Conservation (phyloP, 805 yeast species). For the Torulaspora microellipsoides region DNA sequence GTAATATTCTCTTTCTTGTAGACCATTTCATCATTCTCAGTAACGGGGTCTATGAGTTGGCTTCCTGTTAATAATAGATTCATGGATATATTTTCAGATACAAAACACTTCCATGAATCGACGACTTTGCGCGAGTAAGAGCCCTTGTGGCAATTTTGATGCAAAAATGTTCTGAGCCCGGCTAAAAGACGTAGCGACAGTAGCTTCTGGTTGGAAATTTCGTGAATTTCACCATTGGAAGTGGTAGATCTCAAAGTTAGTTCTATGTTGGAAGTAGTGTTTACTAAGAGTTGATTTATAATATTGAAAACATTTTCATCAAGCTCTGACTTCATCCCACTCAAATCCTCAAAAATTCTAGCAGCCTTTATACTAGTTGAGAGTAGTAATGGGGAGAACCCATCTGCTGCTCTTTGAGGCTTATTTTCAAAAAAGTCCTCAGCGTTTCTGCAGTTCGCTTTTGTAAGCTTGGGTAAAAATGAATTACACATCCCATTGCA, state of each 20-base stretch:
- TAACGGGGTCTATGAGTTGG: background rate
- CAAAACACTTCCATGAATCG: conserved; percentile 7
- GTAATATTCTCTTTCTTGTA: background rate
- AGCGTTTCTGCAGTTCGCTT: conserved; percentile 6
- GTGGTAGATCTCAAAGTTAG: conserved; percentile 53
- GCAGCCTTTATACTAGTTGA: conserved; percentile 20
- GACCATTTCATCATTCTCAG: background rate
- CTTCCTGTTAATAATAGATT: conserved; percentile 13
- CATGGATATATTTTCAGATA: conserved; percentile 1
- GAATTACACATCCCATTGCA: conserved; percentile 84
- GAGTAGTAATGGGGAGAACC: conserved; percentile 1
- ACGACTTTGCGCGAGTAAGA: background rate
- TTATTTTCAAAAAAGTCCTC: conserved; percentile 9
- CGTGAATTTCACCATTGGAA: conserved; percentile 45
- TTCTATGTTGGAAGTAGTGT: conserved; percentile 61
- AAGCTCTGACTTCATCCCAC: background rate
- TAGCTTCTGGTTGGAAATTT: conserved; percentile 57
- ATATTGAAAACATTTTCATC: conserved; percentile 20
- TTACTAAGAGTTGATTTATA: conserved; percentile 40
- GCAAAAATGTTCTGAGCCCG: conserved; percentile 31
- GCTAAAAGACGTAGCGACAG: conserved; percentile 51
- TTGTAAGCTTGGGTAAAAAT: conserved; percentile 59
- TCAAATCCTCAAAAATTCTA: conserved; percentile 18
- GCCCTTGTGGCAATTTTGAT: background rate
- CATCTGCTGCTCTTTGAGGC: background rate